Conservation (phyloP, 768 basidiomycete genomes). For the Serendipita sp. region DNA sequence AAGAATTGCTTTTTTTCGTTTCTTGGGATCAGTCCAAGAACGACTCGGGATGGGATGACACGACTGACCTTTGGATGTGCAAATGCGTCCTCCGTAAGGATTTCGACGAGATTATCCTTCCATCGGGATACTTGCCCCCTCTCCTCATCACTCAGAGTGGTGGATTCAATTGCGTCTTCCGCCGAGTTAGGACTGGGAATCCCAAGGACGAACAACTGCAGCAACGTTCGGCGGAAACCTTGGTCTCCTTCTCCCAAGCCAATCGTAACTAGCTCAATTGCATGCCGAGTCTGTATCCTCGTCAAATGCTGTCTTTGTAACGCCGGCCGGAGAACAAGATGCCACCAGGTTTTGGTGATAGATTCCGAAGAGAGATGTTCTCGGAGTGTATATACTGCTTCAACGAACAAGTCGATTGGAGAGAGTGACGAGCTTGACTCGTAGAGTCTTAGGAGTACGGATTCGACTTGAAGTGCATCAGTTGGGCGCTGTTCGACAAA, state of each 20-base stretch:
- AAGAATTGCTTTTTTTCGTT: constrained; percentile 42
- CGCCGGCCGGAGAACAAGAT: constrained; percentile 60
- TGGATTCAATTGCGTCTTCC: constrained; percentile 61
- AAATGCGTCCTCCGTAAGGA: constrained; percentile 49
- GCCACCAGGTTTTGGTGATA: constrained; percentile 68
- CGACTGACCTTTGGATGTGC: constrained; percentile 46
- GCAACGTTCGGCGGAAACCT: constrained; percentile 50
- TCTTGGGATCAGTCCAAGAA: constrained; percentile 5
- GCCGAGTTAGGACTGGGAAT: constrained; percentile 61
- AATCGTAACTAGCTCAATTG: constrained; percentile 54
- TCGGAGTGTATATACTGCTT: constrained; percentile 45
- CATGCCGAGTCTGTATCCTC: constrained; percentile 39
- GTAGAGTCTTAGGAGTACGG: not conserved
- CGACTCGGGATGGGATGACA: not conserved
- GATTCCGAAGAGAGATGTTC: constrained; percentile 48
- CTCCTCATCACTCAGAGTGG: constrained; percentile 45
- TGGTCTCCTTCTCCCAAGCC: constrained; percentile 38
- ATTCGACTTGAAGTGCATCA: not conserved
- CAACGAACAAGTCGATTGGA: constrained; percentile 53
- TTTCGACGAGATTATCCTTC: constrained; percentile 68
- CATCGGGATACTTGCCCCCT: constrained; percentile 45
- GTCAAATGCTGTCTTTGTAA: constrained; percentile 59
- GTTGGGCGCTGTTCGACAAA: not conserved
- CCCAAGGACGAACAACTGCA: constrained; percentile 66
- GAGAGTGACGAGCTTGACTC: constrained; percentile 30